Evolutionary conservation across 495 filamentous ascomycete genomes (phyloP).

Genomic region (Ascodesmis nigricans): DNA sequence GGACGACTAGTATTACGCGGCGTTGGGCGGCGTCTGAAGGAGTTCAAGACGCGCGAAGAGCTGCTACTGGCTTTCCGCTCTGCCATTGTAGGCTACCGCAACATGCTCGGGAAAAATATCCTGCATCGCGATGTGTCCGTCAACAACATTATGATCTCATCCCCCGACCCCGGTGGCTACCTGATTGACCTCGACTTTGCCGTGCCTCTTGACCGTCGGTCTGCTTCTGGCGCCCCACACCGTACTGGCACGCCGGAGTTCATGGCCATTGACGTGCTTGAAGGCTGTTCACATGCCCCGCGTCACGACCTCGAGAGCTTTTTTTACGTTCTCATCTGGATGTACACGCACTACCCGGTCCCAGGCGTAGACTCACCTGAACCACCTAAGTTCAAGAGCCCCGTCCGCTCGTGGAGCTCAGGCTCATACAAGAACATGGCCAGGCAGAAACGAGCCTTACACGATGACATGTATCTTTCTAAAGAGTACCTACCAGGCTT

Average conservation of each 20-base stretch:
- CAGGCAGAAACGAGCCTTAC: too few relatives aligned
- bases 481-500: too few relatives aligned
- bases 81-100: neutral
- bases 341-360: too few relatives aligned
- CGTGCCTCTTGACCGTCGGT: neutral
- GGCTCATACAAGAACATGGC: too few relatives aligned
- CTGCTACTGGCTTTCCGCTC: neutral
- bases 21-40: neutral
- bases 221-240: neutral
- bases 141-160: constrained; percentile 1
- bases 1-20: neutral
- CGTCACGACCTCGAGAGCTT: too few relatives aligned
- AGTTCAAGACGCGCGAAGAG: neutral
- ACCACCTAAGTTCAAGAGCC: too few relatives aligned
- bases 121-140: constrained; percentile 14
- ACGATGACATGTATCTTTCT: too few relatives aligned
- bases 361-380: too few relatives aligned
- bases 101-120: constrained; percentile 5
- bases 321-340: too few relatives aligned
- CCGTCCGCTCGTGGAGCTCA: too few relatives aligned
- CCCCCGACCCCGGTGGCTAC: neutral
- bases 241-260: neutral
- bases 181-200: constrained; percentile 2
- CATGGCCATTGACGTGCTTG: constrained; percentile 1
- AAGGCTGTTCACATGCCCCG: neutral